phyloP scores from a whole-genome alignment of 768 basidiomycete genomes.

The Filobasidium floriforme region DNA sequence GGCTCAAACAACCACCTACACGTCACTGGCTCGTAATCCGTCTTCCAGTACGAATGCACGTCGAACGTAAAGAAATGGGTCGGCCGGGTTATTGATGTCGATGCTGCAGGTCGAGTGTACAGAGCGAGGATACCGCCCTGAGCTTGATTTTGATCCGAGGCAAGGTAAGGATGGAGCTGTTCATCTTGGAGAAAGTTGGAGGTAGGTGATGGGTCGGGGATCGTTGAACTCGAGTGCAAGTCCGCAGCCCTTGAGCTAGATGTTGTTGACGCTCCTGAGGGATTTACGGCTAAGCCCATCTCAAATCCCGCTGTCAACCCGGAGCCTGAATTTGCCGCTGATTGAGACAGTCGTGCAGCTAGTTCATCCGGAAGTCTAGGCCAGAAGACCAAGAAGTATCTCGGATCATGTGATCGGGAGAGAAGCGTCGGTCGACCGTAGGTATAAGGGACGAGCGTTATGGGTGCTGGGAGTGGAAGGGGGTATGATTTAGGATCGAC shows the following conservation, averaged over 20 bases:
- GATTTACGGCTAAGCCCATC: too few relatives aligned
- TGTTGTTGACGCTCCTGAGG: not conserved
- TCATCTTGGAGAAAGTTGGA: constrained; percentile 10
- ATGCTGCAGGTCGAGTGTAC: constrained; percentile 12
- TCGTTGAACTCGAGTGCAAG: too few relatives aligned
- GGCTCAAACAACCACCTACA: constrained; percentile 16
- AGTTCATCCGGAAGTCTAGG: constrained; percentile 10
- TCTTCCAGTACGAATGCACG: constrained; percentile 16
- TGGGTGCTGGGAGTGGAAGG: constrained; percentile 5
- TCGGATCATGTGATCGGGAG: constrained; percentile 16
- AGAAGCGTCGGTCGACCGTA: constrained; percentile 15
- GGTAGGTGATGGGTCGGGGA: constrained; percentile 2
- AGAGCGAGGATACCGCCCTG: constrained; percentile 10
- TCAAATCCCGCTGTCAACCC: too few relatives aligned
- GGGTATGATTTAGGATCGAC: not conserved
- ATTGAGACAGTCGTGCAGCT: not conserved
- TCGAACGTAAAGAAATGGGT: constrained; percentile 14
- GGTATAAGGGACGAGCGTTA: constrained; percentile 11
- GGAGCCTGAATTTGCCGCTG: not conserved
- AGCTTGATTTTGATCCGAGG: not conserved
- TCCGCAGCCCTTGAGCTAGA: not conserved
- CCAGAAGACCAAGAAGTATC: constrained; percentile 15
- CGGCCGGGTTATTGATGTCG: constrained; percentile 3
- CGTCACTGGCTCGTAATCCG: constrained; percentile 11
- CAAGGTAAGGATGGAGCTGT: not conserved